Percentiles rank a stretch among this genome's conserved stretches.
Conservation (phyloP, 495 filamentous ascomycete species). For the Podospora appendiculata region DNA sequence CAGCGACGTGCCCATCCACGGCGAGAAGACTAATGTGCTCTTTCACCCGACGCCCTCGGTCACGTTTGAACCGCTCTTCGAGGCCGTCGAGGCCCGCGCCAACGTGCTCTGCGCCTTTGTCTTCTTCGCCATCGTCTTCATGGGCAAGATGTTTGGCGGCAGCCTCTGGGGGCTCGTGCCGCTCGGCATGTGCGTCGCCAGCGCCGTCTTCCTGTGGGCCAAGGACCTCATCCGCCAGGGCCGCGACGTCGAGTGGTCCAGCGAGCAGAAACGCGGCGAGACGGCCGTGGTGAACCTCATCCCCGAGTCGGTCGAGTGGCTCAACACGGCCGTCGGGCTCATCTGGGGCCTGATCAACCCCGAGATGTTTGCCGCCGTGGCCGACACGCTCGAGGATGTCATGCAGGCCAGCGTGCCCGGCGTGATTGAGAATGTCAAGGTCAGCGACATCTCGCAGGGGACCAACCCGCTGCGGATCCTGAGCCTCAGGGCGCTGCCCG, state of each 20-base stretch:
- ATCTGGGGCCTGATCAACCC: constrained; percentile 89
- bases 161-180: constrained; percentile 69
- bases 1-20: constrained; percentile 88
- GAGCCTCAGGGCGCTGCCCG: constrained; percentile 82
- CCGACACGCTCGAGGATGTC: constrained; percentile 59
- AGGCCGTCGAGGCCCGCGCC: constrained; percentile 62
- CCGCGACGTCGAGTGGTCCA: constrained; percentile 78
- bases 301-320: constrained; percentile 86
- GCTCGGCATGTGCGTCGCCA: constrained; percentile 57
- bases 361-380: constrained; percentile 72
- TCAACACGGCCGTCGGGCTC: constrained; percentile 77
- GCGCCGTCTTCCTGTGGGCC: constrained; percentile 79
- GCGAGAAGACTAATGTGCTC: constrained; percentile 91
- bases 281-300: constrained; percentile 77
- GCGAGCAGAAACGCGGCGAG: constrained; percentile 76
- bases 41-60: constrained; percentile 91
- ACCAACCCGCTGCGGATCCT: constrained; percentile 83
- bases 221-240: constrained; percentile 77
- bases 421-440: constrained; percentile 85
- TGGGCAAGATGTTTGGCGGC: constrained; percentile 75
- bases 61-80: constrained; percentile 80
- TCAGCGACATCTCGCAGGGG: constrained; percentile 94
- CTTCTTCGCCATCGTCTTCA: constrained; percentile 60
- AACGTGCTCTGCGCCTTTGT: constrained; percentile 60
- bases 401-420: constrained; percentile 92